phyloP scores from a whole-genome alignment of 768 basidiomycete genomes.

The Candolleomyces aberdarensis region DNA sequence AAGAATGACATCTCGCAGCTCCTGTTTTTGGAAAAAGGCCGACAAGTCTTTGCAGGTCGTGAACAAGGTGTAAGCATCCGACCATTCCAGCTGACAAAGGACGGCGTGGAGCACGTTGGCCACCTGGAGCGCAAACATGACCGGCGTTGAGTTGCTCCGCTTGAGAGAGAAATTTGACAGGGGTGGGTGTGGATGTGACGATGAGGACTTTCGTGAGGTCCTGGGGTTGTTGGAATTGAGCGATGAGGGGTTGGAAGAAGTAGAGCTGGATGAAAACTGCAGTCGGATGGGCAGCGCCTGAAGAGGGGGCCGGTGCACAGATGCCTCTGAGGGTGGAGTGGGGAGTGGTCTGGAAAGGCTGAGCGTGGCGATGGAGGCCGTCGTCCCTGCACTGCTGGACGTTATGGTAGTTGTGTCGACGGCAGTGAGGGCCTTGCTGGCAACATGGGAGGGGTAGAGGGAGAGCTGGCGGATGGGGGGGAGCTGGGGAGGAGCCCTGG shows the following conservation, averaged over 20 bases:
- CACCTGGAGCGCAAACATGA: conserved; percentile 16
- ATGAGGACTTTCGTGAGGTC: conserved; percentile 2
- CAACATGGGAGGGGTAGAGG: conserved; percentile 1
- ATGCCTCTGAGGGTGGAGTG: not conserved
- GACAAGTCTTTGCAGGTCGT: conserved; percentile 31
- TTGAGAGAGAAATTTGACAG: conserved; percentile 16
- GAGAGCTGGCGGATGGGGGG: conserved; percentile 1
- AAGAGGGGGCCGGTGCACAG: not conserved
- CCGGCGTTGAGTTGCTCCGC: conserved; percentile 5
- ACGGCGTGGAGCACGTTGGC: conserved; percentile 24
- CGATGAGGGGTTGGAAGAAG: conserved; percentile 2
- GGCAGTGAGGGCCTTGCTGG: conserved; percentile 2
- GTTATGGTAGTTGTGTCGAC: conserved; percentile 4
- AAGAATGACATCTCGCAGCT: conserved; percentile 37
- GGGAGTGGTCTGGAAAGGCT: not conserved
- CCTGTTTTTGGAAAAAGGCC: conserved; percentile 24
- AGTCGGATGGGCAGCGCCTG: not conserved
- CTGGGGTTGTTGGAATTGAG: conserved; percentile 4
- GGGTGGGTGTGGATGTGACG: conserved; percentile 12
- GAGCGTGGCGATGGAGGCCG: not conserved
- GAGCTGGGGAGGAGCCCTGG: not conserved
- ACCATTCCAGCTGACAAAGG: conserved; percentile 35
- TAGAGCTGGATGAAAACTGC: not conserved
- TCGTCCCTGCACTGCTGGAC: not conserved
- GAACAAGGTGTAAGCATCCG: conserved; percentile 35